Evolutionary conservation across 352 stramenopile genomes (phyloP).

Genomic region (Globisporangium iwayamae): DNA sequence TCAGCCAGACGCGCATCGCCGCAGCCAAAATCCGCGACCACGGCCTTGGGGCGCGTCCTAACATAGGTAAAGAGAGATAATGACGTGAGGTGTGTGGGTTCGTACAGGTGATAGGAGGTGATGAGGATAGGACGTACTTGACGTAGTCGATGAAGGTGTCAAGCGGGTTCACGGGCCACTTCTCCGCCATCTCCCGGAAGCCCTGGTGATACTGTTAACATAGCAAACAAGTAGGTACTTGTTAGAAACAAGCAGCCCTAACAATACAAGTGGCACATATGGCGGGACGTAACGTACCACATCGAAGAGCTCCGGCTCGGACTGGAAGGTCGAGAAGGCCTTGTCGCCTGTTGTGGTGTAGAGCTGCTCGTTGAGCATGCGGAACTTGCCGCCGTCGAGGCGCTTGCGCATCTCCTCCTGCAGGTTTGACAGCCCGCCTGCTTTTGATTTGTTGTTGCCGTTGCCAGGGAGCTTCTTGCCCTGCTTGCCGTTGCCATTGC

Average conservation of each 20-base stretch:
- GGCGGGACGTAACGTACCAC: constrained; percentile 30
- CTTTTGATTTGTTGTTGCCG: neutral
- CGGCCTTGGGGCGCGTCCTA: constrained; percentile 55
- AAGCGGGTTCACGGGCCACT: constrained; percentile 97
- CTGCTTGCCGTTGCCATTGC: neutral
- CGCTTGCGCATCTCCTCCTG: constrained; percentile 84
- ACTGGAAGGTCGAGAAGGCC: constrained; percentile 91
- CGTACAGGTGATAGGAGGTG: neutral
- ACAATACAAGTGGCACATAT: no score
- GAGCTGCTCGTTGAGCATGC: constrained; percentile 98
- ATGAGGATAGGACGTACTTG: constrained; percentile 42
- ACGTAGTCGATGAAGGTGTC: constrained; percentile 96
- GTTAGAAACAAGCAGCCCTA: neutral
- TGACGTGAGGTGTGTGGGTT: neutral
- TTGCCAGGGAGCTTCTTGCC: constrained; percentile 19
- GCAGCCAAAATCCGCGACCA: constrained; percentile 98
- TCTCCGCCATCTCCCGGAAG: constrained; percentile 95
- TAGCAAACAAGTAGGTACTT: neutral
- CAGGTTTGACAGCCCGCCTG: constrained; percentile 50
- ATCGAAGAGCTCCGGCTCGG: constrained; percentile 95
- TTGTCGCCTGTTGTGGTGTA: constrained; percentile 94
- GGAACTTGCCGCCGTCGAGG: constrained; percentile 94
- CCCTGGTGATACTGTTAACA: constrained; percentile 92
- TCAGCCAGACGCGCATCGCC: constrained; percentile 94
- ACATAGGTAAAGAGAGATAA: neutral